Evolutionary conservation across 257 asterid genomes (phyloP).

Genomic region (Henckelia pumila): DNA sequence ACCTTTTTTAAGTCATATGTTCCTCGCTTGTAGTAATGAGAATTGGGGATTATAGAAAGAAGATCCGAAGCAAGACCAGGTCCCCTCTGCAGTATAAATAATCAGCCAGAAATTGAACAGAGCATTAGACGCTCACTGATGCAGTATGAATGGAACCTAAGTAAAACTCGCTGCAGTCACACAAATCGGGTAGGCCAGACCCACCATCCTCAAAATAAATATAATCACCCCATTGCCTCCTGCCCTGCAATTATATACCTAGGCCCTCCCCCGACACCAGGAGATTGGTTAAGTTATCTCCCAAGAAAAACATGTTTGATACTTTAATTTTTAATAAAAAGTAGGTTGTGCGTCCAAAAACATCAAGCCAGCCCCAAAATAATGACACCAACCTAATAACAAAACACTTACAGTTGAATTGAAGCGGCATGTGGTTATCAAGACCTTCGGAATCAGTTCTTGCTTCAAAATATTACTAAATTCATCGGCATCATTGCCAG

Average conservation of each 20-base stretch:
- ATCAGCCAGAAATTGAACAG: conserved; percentile 4
- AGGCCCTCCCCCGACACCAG: background rate
- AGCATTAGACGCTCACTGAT: background rate
- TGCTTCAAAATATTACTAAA: conserved; percentile 63
- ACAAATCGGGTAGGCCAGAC: background rate
- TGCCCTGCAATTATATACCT: background rate
- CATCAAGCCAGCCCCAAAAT: background rate
- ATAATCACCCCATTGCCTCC: background rate
- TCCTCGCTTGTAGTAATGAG: conserved; percentile 83
- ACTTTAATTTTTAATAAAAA: background rate
- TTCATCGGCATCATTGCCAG: conserved; percentile 86
- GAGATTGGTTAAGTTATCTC: background rate
- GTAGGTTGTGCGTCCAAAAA: background rate
- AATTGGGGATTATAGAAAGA: conserved; percentile 74
- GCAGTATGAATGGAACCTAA: background rate
- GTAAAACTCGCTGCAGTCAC: background rate
- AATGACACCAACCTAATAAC: background rate
- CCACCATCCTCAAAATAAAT: background rate
- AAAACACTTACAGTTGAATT: conserved; percentile 65
- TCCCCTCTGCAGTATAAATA: conserved; percentile 66
- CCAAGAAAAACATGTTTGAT: background rate
- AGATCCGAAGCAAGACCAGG: conserved; percentile 79
- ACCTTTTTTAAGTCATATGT: conserved; percentile 94
- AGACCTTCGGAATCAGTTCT: conserved; percentile 59
- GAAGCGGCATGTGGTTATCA: conserved; percentile 89